Evolutionary conservation across 352 stramenopile genomes (phyloP), one percentile per base, ranked within the genome.

Genomic region (Pythium pyrilobum): DNA sequence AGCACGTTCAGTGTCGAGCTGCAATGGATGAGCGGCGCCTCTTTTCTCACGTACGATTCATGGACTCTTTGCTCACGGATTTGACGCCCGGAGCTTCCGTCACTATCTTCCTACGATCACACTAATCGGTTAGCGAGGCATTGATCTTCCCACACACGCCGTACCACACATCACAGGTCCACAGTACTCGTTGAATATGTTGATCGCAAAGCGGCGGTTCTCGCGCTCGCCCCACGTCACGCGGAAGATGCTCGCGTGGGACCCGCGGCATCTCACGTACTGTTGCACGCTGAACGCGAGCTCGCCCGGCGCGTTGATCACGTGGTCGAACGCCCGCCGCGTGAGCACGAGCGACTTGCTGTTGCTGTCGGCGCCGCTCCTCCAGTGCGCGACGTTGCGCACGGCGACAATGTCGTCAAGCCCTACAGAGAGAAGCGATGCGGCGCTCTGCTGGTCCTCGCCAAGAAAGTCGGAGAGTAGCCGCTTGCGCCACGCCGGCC

Each of bases 121-220:
- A n/a, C n/a, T n/a, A n/a, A n/a, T n/a, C n/a, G n/a, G n/a, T n/a
- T n/a, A n/a, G n/a, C n/a, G n/a, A n/a, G n/a, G n/a, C n/a, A n/a
- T n/a, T n/a, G n/a, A n/a, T n/a, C n/a, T n/a, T n/a, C n/a, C n/a
- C n/a, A n/a, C n/a, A n/a, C n/a, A n/a, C n/a, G n/a, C n/a, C n/a
- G n/a, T n/a, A n/a, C n/a, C n/a, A n/a, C n/a, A n/a, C n/a, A n/a
- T n/a, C n/a, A n/a, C n/a, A n/a, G n/a, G n/a, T n/a, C n/a, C n/a
- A n/a, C n/a, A n/a, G n/a, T n/a, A 91, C 80, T 81, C 76, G 62
- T 78, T 91, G 21, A 81, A 71, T 24, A 91, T 67, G 45, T 93
- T 90, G 33, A 91, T 67, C 0, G 70, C 82, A 36, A 77, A 89
- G 43, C 78, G 77, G 7, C 88, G 75, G 37, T 69, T 67, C 33